These are phyloP conservation scores for Adenanthera pavonina DNA, from an alignment of 306 rosid species.

Conservation along the genomic window DNA sequence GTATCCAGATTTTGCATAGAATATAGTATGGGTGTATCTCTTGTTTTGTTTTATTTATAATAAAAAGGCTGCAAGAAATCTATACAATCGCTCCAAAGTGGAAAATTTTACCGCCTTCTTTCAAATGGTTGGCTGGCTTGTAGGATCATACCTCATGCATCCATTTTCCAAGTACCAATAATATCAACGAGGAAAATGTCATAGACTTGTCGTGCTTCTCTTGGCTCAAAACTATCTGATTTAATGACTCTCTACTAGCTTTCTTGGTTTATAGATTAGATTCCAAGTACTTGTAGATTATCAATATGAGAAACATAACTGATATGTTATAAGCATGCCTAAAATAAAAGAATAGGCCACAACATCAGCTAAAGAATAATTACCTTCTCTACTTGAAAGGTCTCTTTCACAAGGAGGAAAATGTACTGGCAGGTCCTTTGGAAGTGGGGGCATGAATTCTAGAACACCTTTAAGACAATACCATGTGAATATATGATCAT, in stretches of 20 bases:
- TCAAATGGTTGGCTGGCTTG: not conserved
- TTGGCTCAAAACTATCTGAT: not conserved
- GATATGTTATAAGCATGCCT: too few species aligned
- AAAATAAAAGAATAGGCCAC: too few species aligned
- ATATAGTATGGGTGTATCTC: too few species aligned
- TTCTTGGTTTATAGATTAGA: constrained; percentile 14
- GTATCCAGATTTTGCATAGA: not conserved
- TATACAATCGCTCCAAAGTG: not conserved
- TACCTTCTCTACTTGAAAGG: constrained; percentile 19
- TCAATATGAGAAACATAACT: not conserved
- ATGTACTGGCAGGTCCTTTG: not conserved
- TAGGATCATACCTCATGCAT: not conserved
- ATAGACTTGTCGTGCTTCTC: not conserved
- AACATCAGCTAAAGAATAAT: not conserved
- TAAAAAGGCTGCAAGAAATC: too few species aligned
- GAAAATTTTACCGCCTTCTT: not conserved
- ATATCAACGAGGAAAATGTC: not conserved
- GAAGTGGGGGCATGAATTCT: not conserved
- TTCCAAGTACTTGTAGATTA: constrained; percentile 6
- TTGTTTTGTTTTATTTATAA: too few species aligned
- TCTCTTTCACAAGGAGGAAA: constrained; percentile 10
- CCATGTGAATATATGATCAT: constrained; percentile 31
- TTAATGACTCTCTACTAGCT: constrained; percentile 2
- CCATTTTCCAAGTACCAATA: not conserved
- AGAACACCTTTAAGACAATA: constrained; percentile 2